Base-by-base conservation (phyloP, 208 protist species). In the Trypanosoma vivax region DNA sequence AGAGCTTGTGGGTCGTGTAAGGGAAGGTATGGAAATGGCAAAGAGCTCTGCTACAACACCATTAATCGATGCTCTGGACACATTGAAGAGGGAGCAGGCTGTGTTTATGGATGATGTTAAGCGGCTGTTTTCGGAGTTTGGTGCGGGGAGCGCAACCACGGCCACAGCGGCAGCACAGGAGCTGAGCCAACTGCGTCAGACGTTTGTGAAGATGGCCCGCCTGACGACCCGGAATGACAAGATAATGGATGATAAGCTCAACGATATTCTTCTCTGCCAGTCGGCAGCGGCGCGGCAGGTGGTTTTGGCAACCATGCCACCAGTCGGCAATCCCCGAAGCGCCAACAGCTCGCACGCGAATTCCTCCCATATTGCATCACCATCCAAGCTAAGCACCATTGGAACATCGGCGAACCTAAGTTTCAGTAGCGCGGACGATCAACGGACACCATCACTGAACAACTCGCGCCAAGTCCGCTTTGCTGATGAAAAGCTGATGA, bases 231-330 rank as follows among this genome's bases (percentile, higher is more conserved):
- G 61, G 27, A 74, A 69, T 52, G 46, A 42, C 30, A 59, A 60
- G 29, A 46, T 74, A 23, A 69, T 74, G 49, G 60, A 69, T 48
- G 54, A 53, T 24, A 68, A 65, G 21, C 50, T 74, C 10, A 73
- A 50, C 29, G 57, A 64, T 50, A 64, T 64, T 35, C 47, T 64
- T 19, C 2, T 37, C n/a, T 72, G 43, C 31, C 57, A 65, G 21
- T 72, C 65, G 3, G 30, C 57, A 14, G 25, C 65, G 3, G 24
- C 65, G 18, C 37, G 51, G n/a, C 65, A 65, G 24, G 19, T 56
- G 13, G 28, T 50, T 6, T 7, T 56, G 33, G 33, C 33, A 37
- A 37, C 33, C 7, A 7, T 37, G 33, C 33, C 33, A 37, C 33
- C 33, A 37, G 33, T 14, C 33, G 14, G 14, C 9, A 14, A n/a